Conservation (phyloP, 495 filamentous ascomycete species). For the Amphirosellinia nigrospora region DNA sequence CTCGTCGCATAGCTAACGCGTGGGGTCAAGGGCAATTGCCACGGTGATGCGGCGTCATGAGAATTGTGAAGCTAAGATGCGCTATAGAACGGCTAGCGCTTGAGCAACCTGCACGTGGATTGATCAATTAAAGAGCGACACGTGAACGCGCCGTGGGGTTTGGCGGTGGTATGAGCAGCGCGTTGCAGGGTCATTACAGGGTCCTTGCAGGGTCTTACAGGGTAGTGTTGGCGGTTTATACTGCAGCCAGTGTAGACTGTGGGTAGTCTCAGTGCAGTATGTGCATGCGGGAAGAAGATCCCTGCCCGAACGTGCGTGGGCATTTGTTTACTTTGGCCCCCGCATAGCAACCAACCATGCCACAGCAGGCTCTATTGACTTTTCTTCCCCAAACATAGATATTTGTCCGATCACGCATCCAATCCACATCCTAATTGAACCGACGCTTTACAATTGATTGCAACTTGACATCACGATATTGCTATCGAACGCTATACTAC, state of each 20-base stretch:
- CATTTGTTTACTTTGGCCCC: constrained; percentile 31
- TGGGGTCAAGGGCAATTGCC: constrained; percentile 16
- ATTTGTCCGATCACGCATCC: background rate
- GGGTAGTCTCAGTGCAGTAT: background rate
- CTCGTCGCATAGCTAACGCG: background rate
- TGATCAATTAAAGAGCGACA: constrained; percentile 29
- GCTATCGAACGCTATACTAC: background rate
- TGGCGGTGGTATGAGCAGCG: background rate
- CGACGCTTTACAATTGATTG: background rate
- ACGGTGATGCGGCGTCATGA: constrained; percentile 22
- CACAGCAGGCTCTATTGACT: background rate
- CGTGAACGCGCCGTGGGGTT: constrained; percentile 24
- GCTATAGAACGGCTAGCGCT: background rate
- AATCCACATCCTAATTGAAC: background rate
- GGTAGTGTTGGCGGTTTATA: background rate
- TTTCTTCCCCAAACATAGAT: constrained; percentile 1
- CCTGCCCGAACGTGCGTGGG: constrained; percentile 10
- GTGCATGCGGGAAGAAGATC: background rate
- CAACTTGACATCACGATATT: background rate
- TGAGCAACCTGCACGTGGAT: background rate
- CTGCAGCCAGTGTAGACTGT: constrained; percentile 1
- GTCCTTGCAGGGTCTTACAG: background rate
- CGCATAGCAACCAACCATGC: constrained; percentile 26
- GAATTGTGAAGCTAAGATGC: background rate
- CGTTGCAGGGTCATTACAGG: constrained; percentile 10